Base-by-base conservation (phyloP, 139 green algal species). In the Asterochloris sp. region DNA sequence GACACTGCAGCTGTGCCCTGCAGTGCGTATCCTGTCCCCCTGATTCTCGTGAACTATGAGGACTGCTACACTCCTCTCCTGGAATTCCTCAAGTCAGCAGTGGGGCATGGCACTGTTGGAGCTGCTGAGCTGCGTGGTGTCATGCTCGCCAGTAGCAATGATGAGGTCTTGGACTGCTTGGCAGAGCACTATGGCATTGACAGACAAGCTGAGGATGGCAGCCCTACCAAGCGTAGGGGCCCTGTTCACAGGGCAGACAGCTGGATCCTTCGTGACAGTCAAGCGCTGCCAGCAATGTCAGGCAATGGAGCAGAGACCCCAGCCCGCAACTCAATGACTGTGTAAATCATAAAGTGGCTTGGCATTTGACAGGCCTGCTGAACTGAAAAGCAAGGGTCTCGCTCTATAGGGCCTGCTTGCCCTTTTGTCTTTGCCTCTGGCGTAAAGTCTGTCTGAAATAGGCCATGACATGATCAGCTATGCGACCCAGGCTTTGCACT, bases 1-100 rank as follows among this genome's bases (percentile, higher is more conserved):
- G 28, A 66, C 27, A 28, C 17, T 4, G 27, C 0, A 47, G 60
- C 27, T 77, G 67, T 14, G 13, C 17, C 66, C 13, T 76, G 83
- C 78, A 86, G 78, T 61, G 81, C 81, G 73, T 81, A 84, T 13
- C 66, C 79, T 14, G 84, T 89, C 47, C 87, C 87, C 26, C 68
- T 89, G 23, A 82, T 89, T 17, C 76, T 90, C 11, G 66, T 84
- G 63, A 91, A 92, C 80, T 92, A 90, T 75, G 88, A 91, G 75
- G 91, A 88, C 26, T 91, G 92, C 76, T 94, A 92, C 69, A 79
- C 89, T 67, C 85, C 86, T 29, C 83, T 91, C 24, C 76, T 91
- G 60, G 21, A 76, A 26, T 90, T 94, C 79, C 84, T 93, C 12
- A 74, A 82, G 69, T 81, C 83, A 12, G 90, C 83, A 73, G 85